These are phyloP conservation scores for Eutypella sp. DNA, from an alignment of 2,329 filamentous ascomycete genomes.

Conservation along the genomic window DNA sequence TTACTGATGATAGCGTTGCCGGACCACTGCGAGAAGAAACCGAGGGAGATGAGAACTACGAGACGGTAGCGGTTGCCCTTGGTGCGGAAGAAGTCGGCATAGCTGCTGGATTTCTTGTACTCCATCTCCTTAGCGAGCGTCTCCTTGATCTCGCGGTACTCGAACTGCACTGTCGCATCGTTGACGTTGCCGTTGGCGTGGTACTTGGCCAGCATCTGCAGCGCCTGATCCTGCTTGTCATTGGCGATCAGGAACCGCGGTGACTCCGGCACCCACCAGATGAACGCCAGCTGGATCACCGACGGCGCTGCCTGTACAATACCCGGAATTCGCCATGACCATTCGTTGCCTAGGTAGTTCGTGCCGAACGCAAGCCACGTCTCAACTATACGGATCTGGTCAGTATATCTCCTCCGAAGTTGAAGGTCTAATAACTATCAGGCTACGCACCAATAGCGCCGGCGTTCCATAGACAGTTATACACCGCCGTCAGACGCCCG, in stretches of 20 bases:
- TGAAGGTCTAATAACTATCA: slow-evolving; percentile 3
- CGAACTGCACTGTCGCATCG: slow-evolving; percentile 52
- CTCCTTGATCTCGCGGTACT: slow-evolving; percentile 56
- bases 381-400: slow-evolving; percentile 29
- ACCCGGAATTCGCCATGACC: slow-evolving; percentile 46
- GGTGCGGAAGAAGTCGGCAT: slow-evolving; percentile 49
- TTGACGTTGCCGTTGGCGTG: slow-evolving; percentile 50
- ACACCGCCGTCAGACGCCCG: slow-evolving; percentile 47
- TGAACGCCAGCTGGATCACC: slow-evolving; percentile 42
- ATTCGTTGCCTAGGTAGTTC: slow-evolving; percentile 39
- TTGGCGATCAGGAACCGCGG: slow-evolving; percentile 45
- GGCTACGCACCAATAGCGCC: slow-evolving; percentile 22
- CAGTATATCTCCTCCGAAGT: slow-evolving; percentile 2
- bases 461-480: slow-evolving; percentile 50
- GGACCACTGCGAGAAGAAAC: slow-evolving; percentile 56
- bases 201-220: slow-evolving; percentile 48
- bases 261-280: slow-evolving; percentile 36
- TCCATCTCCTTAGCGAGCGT: slow-evolving; percentile 49
- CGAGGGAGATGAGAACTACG: slow-evolving; percentile 47
- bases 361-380: slow-evolving; percentile 47
- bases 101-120: slow-evolving; percentile 41
- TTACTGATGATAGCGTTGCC: slow-evolving; percentile 57
- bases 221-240: slow-evolving; percentile 49
- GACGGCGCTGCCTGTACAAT: slow-evolving; percentile 43
- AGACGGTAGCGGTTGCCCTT: slow-evolving; percentile 54